phyloP scores from a whole-genome alignment of 177 flowering plant species.

The Vitis hybrid region DNA sequence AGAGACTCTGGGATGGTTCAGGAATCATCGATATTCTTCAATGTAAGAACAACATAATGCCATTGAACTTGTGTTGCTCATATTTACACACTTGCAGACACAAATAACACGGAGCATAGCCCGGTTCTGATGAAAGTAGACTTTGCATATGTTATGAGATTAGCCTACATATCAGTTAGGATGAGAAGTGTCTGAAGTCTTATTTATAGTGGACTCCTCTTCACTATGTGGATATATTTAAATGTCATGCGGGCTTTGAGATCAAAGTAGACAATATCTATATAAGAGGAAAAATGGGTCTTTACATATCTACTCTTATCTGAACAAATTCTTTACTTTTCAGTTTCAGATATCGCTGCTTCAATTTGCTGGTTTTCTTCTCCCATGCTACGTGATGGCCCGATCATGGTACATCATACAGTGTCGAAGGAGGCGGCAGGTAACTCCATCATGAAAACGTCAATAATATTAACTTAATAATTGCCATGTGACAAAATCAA shows the following conservation, averaged over 20 bases:
- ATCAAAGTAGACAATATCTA: no score
- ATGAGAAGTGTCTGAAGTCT: no score
- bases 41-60: slow-evolving; percentile 33
- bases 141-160: no score
- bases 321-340: slow-evolving; percentile 1
- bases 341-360: slow-evolving; percentile 63
- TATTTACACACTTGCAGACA: no score
- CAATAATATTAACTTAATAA: background rate
- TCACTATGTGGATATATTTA: no score
- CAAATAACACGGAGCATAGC: no score
- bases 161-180: no score
- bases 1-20: slow-evolving; percentile 46
- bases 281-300: no score
- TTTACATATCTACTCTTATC: background rate
- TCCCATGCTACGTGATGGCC: slow-evolving; percentile 60
- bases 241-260: no score
- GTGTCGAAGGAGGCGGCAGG: slow-evolving; percentile 60
- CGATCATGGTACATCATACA: slow-evolving; percentile 48
- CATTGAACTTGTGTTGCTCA: no score
- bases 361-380: slow-evolving; percentile 68
- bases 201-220: no score
- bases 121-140: no score
- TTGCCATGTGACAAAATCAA: background rate
- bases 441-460: background rate
- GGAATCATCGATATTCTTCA: slow-evolving; percentile 42